Evolutionary conservation across 148 eudicot species (phyloP), one percentile per base, ranked within the genome.

Genomic region (Chenopodium berlandieri): DNA sequence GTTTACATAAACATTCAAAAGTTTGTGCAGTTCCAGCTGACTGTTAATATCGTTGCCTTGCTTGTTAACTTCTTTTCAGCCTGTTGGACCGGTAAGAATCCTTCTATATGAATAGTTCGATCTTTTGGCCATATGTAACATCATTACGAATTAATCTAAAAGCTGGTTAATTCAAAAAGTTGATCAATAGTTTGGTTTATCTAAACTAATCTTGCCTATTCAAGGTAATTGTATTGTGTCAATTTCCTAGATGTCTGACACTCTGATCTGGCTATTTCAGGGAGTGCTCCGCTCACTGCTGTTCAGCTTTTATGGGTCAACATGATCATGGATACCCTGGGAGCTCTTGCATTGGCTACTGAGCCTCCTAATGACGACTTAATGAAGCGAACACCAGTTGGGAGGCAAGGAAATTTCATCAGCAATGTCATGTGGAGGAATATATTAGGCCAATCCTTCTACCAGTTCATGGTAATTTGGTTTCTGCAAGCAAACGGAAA

Each of bases 291-390:
- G 14, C 84, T 95, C 68, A 95, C 90, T 88, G 94, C 97, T 46
- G 97, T 95, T 66, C 93, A 92, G 97, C 96, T 92, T 76, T 92
- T 95, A 62, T 95, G 98, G 98, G 97, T 95, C 52, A 95, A 95
- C 85, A 91, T 95, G 81, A 95, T 95, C 34, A 92, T 93, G 99
- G 99, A 95, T 84, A 93, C 97, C 56, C 93, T 95, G 52, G 98
- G 98, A 81, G 98, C 97, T 34, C 94, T 95, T 82, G 98, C 98
- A 5, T 89, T 95, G 85, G 98, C 97, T 77, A 95, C 98, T 19
- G 98, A 95, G 83, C 96, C 97, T 76, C 97, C 99, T 68, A 95
- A 97, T 4, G 97, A 95, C 86, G 89, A 95, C 80, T 97, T 95
- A 16, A 95, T 95, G 99, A 78, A 80, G 14, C 82, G 97, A 76